Percentiles rank a stretch among this genome's conserved stretches.
Conservation (phyloP, 352 stramenopile genomes). For the Globisporangium heterothallicum region DNA sequence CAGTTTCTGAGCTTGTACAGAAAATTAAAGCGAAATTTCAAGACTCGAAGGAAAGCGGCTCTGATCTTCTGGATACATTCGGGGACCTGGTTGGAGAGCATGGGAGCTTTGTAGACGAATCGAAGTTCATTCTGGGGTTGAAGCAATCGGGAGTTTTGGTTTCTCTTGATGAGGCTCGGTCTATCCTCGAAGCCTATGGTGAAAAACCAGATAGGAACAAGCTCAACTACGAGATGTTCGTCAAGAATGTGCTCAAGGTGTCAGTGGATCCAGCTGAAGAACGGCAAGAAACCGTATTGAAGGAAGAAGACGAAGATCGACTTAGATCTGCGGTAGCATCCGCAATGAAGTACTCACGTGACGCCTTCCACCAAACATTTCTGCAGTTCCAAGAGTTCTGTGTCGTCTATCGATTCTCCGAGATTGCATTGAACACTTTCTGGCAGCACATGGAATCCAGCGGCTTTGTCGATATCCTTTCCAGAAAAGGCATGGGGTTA, state of each 20-base stretch:
- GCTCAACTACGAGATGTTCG: conserved; percentile 23
- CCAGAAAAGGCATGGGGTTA: conserved; percentile 29
- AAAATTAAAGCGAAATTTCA: conserved; percentile 16
- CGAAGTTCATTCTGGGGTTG: conserved; percentile 24
- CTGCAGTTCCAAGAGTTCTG: conserved; percentile 47
- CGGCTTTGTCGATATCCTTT: conserved; percentile 35
- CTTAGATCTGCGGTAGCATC: conserved; percentile 23
- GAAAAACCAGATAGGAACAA: conserved; percentile 14
- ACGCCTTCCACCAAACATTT: conserved; percentile 25
- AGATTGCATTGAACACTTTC: conserved; percentile 23
- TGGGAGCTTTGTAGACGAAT: conserved; percentile 15
- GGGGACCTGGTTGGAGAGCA: conserved; percentile 6
- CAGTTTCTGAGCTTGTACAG: conserved; percentile 10
- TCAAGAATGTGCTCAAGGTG: conserved; percentile 12
- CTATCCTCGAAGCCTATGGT: conserved; percentile 22
- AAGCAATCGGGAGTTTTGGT: conserved; percentile 23
- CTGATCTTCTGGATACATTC: conserved; percentile 18
- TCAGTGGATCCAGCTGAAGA: not conserved
- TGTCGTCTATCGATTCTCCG: conserved; percentile 34
- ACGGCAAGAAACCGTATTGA: conserved; percentile 10
- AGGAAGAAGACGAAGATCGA: conserved; percentile 24
- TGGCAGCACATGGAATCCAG: conserved; percentile 49
- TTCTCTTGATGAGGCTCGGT: conserved; percentile 15
- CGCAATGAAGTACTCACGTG: conserved; percentile 25
- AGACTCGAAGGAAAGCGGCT: conserved; percentile 1